A percentile compares a stretch with the other conserved stretches of the same genome.
Evolutionary conservation across 352 stramenopile species (phyloP).

Genomic region (Phytopythium litorale): DNA sequence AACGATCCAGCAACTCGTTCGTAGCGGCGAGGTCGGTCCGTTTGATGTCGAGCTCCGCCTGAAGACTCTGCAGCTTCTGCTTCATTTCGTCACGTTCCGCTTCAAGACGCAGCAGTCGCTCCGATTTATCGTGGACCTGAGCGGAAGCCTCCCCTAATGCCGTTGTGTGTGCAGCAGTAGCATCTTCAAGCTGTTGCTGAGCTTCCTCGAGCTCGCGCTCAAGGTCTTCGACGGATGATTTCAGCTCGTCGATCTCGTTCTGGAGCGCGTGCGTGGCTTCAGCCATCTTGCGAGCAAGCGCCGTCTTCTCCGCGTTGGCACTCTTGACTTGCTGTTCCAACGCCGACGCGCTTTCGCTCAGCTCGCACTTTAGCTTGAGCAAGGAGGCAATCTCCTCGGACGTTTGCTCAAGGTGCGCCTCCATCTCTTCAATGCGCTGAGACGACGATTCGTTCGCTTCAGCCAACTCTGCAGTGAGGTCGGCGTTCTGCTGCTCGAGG

Average conservation of each 20-base stretch:
- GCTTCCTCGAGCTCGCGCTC: constrained; percentile 16
- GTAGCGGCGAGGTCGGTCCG: neutral
- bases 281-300: constrained; percentile 5
- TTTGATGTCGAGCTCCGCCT: constrained; percentile 13
- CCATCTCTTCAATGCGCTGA: constrained; percentile 20
- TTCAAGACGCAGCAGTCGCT: neutral
- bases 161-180: constrained; percentile 7
- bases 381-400: constrained; percentile 30
- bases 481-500: constrained; percentile 35
- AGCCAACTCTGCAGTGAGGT: constrained; percentile 13
- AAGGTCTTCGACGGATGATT: constrained; percentile 4
- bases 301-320: constrained; percentile 17
- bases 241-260: constrained; percentile 18
- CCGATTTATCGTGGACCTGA: constrained; percentile 9
- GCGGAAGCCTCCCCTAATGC: constrained; percentile 20
- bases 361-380: constrained; percentile 23
- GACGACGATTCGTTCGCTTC: constrained; percentile 20
- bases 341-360: constrained; percentile 3
- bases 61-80: constrained; percentile 8
- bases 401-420: constrained; percentile 27
- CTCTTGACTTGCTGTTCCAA: constrained; percentile 14
- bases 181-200: constrained; percentile 16
- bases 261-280: constrained; percentile 1
- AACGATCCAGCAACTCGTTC: neutral
- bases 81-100: constrained; percentile 7